Evolutionary conservation across 176 grass and related monocot genomes (phyloP).

Genomic region (Lolium multiflorum): DNA sequence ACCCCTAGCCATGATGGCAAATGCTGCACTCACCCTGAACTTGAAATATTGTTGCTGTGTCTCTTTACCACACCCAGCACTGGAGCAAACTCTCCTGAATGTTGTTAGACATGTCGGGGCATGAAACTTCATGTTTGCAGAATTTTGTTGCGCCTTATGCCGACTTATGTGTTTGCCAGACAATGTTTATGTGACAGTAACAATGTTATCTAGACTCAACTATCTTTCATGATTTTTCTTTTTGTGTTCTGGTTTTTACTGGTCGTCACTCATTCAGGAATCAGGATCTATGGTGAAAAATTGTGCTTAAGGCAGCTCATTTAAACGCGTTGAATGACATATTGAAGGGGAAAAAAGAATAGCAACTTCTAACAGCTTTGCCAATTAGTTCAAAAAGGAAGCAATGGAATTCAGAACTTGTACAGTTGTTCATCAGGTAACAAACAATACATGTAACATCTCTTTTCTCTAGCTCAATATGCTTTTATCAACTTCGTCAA

Average conservation of each 20-base stretch:
- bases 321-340: not conserved
- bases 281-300: not conserved
- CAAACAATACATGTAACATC: not conserved
- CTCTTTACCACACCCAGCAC: too few species aligned
- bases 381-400: conserved; percentile 8
- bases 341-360: not conserved
- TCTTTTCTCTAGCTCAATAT: conserved; percentile 22
- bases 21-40: not conserved
- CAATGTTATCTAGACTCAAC: not conserved
- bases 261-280: too few species aligned
- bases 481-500: conserved; percentile 12
- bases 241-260: too few species aligned
- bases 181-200: not conserved
- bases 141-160: not conserved
- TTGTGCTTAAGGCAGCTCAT: not conserved
- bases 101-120: not conserved
- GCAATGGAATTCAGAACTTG: conserved; percentile 15
- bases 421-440: not conserved
- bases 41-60: not conserved
- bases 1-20: conserved; percentile 41
- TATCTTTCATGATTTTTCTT: too few species aligned
- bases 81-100: conserved; percentile 14
- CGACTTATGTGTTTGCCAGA: not conserved
- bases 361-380: not conserved
- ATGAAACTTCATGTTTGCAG: not conserved